These are phyloP conservation scores for Trichocladium antarcticum DNA, from an alignment of 495 filamentous ascomycete genomes.

Conservation along the genomic window DNA sequence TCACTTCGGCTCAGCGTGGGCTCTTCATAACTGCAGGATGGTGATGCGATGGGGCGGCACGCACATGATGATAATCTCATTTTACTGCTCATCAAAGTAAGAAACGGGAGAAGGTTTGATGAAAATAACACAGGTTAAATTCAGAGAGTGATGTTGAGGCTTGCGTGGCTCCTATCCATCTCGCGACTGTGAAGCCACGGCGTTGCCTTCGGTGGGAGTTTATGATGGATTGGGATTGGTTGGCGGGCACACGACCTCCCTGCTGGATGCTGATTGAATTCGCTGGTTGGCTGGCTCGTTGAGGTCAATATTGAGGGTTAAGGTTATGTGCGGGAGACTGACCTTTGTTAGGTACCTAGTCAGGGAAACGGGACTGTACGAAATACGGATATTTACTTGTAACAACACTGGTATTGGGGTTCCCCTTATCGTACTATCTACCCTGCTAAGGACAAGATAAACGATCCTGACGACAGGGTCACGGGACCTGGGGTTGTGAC, in stretches of 20 bases:
- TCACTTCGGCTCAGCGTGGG: not conserved
- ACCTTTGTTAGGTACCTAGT: too few relatives aligned
- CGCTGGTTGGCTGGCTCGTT: too few relatives aligned
- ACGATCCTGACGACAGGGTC: too few relatives aligned
- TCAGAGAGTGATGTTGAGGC: not conserved
- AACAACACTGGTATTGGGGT: too few relatives aligned
- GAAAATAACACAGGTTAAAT: not conserved
- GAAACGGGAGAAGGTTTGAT: not conserved
- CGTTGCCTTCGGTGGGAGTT: not conserved
- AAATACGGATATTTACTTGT: too few relatives aligned
- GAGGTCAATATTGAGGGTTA: too few relatives aligned
- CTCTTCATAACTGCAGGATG: not conserved
- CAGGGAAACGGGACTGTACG: too few relatives aligned
- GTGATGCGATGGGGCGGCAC: not conserved
- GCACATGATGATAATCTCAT: conserved; percentile 17
- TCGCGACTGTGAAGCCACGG: not conserved
- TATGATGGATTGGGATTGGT: not conserved
- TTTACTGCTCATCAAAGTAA: not conserved
- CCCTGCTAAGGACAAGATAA: too few relatives aligned
- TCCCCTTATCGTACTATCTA: too few relatives aligned
- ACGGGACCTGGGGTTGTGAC: too few relatives aligned
- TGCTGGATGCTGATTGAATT: not conserved
- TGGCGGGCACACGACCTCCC: too few relatives aligned
- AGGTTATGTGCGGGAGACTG: too few relatives aligned
- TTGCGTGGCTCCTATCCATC: not conserved